Conservation (phyloP, 1,139 yeast species). For the Suhomyces chickasaworum region DNA sequence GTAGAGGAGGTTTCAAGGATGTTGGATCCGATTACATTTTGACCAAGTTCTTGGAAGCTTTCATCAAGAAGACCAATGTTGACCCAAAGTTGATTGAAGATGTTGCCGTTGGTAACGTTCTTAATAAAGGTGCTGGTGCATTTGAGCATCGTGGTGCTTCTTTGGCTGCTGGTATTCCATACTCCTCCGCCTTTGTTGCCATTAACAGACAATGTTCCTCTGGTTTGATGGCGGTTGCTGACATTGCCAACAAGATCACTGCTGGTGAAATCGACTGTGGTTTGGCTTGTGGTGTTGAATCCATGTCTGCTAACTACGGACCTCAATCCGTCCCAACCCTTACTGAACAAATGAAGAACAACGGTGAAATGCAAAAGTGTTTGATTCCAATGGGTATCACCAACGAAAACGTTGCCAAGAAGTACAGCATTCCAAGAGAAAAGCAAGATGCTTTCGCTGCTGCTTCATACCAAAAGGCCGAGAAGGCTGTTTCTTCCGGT, state of each 20-base stretch:
- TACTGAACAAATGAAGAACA: conserved; percentile 49
- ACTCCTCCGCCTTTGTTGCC: conserved; percentile 73
- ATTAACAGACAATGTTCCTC: conserved; percentile 94
- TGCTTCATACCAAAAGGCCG: conserved; percentile 81
- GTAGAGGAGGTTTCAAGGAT: conserved; percentile 79
- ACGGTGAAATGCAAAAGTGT: conserved; percentile 60
- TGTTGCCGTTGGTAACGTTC: conserved; percentile 83
- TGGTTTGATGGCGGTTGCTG: conserved; percentile 87
- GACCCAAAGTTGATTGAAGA: conserved; percentile 75
- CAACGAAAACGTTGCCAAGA: conserved; percentile 72
- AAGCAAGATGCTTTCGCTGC: conserved; percentile 90
- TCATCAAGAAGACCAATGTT: conserved; percentile 60
- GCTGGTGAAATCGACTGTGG: conserved; percentile 91
- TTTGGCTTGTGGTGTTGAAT: conserved; percentile 88
- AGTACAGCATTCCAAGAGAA: conserved; percentile 63
- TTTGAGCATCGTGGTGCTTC: conserved; percentile 85
- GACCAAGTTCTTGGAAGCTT: conserved; percentile 60
- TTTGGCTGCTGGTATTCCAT: conserved; percentile 52
- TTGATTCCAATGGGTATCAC: conserved; percentile 91
- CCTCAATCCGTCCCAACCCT: conserved; percentile 67
- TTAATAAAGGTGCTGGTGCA: conserved; percentile 90
- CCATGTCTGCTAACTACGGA: conserved; percentile 86
- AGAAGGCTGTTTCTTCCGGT: conserved; percentile 67
- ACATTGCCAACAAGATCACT: conserved; percentile 83
- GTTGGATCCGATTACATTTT: conserved; percentile 75